Evolutionary conservation across 257 asterid species (phyloP).

Genomic region (Solanum appendiculatum): DNA sequence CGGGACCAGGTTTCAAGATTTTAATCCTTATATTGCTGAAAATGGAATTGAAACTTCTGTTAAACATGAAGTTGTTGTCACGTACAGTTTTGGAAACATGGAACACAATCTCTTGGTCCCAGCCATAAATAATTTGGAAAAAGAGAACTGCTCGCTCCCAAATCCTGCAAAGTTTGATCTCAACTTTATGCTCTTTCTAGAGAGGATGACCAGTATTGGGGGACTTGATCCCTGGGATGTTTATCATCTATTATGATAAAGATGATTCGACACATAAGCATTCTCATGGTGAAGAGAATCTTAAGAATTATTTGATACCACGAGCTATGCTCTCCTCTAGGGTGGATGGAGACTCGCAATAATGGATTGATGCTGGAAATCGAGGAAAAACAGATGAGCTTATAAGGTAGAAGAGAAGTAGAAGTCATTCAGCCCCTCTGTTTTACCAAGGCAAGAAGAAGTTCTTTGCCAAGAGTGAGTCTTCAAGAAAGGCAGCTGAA

Average conservation of each 20-base stretch:
- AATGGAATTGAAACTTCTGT: conserved; percentile 11
- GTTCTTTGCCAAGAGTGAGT: conserved; percentile 29
- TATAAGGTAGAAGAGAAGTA: conserved; percentile 21
- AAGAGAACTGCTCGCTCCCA: conserved; percentile 18
- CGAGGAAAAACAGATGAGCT: conserved; percentile 7
- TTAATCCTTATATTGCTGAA: conserved; percentile 15
- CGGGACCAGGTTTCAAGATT: conserved; percentile 16
- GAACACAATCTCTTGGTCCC: conserved; percentile 7
- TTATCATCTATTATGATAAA: conserved; percentile 10
- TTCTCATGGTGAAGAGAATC: conserved; percentile 15
- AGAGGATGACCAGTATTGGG: conserved; percentile 16
- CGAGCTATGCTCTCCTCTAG: not conserved
- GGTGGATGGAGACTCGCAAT: conserved; percentile 5
- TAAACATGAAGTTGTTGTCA: conserved; percentile 11
- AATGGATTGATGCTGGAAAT: conserved; percentile 13
- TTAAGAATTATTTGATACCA: conserved; percentile 2
- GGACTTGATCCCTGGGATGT: conserved; percentile 15
- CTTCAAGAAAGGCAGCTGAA: conserved; percentile 20
- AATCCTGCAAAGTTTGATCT: conserved; percentile 16
- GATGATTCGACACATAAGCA: no score
- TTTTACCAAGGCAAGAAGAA: no score
- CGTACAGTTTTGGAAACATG: conserved; percentile 11
- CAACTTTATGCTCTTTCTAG: conserved; percentile 5
- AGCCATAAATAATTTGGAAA: conserved; percentile 14
- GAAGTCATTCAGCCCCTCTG: conserved; percentile 84